A percentile compares a stretch with the other conserved stretches of the same genome.
phyloP scores from a whole-genome alignment of 352 stramenopile species.

The Plasmopara viticola region DNA sequence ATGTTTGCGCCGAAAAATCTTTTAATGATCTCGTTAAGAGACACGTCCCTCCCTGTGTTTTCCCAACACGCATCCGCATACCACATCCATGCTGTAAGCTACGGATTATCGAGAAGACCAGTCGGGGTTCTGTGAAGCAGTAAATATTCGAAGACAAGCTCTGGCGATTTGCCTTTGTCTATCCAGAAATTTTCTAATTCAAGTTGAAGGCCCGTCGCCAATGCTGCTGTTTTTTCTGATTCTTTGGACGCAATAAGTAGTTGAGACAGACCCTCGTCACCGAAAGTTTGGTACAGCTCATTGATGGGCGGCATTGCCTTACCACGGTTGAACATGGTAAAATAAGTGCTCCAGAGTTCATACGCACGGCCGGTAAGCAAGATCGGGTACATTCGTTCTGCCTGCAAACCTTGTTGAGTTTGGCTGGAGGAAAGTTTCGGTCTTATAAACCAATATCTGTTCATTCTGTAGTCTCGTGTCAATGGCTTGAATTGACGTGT shows the following conservation, averaged over 20 bases:
- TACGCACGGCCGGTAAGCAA: background rate
- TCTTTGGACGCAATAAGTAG: background rate
- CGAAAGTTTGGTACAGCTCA: background rate
- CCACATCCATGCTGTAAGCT: no score
- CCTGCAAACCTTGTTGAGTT: background rate
- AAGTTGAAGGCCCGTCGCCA: background rate
- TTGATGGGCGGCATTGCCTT: background rate
- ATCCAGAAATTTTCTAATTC: background rate
- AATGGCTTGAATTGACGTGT: background rate
- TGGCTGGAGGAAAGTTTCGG: background rate
- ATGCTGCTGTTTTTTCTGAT: background rate
- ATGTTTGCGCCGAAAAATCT: no score
- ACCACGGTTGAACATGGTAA: background rate
- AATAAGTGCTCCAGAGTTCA: background rate
- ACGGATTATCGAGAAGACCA: no score
- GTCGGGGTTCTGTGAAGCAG: no score
- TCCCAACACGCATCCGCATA: no score
- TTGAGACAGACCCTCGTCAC: background rate
- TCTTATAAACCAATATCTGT: background rate
- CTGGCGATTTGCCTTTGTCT: background rate
- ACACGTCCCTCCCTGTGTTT: no score
- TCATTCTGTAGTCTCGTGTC: background rate
- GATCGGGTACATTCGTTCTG: background rate
- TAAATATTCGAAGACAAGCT: background rate
- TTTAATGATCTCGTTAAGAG: no score